Evolutionary conservation across 106 monocot genomes (phyloP), one percentile per base, ranked within the genome.

Genomic region (Dendrobium huoshanense): DNA sequence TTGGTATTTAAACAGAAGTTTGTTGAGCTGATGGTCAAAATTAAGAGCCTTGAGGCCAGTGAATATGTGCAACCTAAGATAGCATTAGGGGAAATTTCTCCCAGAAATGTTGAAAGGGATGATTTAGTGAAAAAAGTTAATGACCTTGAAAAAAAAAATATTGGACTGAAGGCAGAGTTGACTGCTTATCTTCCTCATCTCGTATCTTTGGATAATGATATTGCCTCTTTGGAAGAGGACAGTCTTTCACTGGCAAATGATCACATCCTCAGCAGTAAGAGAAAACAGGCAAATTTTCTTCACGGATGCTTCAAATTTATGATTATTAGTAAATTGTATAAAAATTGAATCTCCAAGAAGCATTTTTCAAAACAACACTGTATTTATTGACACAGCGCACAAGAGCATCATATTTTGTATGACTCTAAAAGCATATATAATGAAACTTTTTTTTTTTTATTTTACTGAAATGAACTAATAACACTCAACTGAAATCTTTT

Each of bases 1-100:
- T 70, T 78, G 49, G 18, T 85, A 7, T 87, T 85, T 74, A 78
- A 90, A 82, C 85, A 93, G 29, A 90, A 88, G 64, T 7, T 88
- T 75, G 65, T 83, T 77, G 88, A 93, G 75, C 78, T 93, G 73
- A 75, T 85, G 73, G 42, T 78, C n/a, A 81, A 54, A 49, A 73
- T 80, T 49, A 85, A 92, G 61, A 61, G 58, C 6, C 80, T 87
- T 77, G 84, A 86, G 79, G 80, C 83, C 24, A 67, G 77, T 73
- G 64, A 72, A 37, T 33, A 84, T 54, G 41, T 86, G 48, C 80
- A 84, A 44, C 81, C 70, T 55, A 49, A 85, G 70, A 79, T 73
- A 55, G 54, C 83, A 6, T 9, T 25, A 3, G 76, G 78, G 64
- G 87, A 80, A 49, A 67, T 84, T 33, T 19, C 83, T 84, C 76